phyloP scores from a whole-genome alignment of 306 rosid genomes.

The Myrica gale region DNA sequence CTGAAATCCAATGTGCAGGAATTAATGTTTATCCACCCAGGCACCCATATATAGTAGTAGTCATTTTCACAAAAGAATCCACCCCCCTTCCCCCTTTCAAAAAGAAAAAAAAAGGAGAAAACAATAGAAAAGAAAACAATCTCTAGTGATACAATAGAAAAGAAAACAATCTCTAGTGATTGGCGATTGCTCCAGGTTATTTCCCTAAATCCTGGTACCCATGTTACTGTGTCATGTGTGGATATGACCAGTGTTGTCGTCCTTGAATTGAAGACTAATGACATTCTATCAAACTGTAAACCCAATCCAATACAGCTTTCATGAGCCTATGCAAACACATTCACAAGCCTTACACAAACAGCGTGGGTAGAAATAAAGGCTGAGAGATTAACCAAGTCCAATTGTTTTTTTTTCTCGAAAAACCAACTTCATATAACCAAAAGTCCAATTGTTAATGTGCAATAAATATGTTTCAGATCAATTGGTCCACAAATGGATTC shows the following conservation, averaged over 20 bases:
- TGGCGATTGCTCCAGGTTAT: background rate
- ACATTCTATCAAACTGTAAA: background rate
- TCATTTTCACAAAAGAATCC: background rate
- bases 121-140: background rate
- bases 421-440: no score
- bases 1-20: conserved; percentile 36
- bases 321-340: background rate
- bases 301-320: background rate
- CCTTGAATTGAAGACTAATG: background rate
- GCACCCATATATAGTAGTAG: background rate
- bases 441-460: background rate
- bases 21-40: background rate
- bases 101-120: no score
- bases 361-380: no score
- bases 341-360: background rate
- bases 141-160: no score
- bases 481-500: background rate
- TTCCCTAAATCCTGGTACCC: background rate
- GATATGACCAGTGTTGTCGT: background rate
- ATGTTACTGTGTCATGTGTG: background rate
- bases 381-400: no score
- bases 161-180: no score
- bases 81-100: no score
- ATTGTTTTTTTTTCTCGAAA: no score
- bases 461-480: background rate